Percentiles rank a stretch among this genome's conserved stretches.
Conservation (phyloP, 805 yeast species). For the Alloascoidea africana region DNA sequence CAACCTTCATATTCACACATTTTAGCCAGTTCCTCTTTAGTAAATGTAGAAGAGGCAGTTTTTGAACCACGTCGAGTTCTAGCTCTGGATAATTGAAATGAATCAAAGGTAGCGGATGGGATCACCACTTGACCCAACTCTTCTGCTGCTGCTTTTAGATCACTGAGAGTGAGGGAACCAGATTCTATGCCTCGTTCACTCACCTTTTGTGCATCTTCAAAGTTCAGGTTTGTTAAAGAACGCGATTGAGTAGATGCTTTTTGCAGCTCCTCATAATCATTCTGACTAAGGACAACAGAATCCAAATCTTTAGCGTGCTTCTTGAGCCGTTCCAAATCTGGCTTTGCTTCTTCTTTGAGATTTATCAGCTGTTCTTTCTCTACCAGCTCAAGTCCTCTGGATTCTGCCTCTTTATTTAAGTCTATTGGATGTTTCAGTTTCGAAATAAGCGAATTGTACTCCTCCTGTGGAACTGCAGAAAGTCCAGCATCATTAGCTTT, state of each 20-base stretch:
- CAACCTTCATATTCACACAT: no score
- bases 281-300: slow-evolving; percentile 15
- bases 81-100: no score
- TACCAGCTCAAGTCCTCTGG: slow-evolving; percentile 6
- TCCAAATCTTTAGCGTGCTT: slow-evolving; percentile 14
- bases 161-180: no score
- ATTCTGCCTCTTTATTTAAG: slow-evolving; percentile 12
- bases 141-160: background rate
- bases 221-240: no score
- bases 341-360: slow-evolving; percentile 2
- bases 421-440: slow-evolving; percentile 11
- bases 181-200: no score
- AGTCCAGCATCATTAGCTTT: background rate
- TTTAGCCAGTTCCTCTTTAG: no score
- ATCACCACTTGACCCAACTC: background rate
- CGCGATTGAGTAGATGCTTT: no score
- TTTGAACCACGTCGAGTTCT: no score
- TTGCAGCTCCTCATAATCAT: slow-evolving; percentile 13
- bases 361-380: background rate
- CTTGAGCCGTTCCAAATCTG: slow-evolving; percentile 14
- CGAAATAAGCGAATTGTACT: background rate
- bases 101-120: no score
- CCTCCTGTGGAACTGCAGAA: background rate
- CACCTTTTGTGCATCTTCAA: no score
- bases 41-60: no score